Evolutionary conservation across 305 asterid species (phyloP).

Genomic region (Fraxinus dipetala): DNA sequence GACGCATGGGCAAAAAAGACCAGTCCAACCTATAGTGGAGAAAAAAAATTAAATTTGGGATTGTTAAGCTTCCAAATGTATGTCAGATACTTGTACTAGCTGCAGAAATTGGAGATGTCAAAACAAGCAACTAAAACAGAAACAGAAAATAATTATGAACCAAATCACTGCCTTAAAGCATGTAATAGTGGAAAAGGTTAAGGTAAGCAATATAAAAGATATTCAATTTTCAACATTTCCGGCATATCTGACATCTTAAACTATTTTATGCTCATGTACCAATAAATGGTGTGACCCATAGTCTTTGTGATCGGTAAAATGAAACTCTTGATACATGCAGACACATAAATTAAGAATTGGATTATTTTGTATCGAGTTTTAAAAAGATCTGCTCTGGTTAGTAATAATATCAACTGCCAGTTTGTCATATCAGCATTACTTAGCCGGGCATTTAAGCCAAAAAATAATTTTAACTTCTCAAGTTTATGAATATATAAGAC

Average conservation of each 20-base stretch:
- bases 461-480: neutral
- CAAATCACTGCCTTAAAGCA: neutral
- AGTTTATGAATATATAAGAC: neutral
- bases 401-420: neutral
- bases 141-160: neutral
- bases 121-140: neutral
- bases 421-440: neutral
- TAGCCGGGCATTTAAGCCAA: neutral
- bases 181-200: neutral
- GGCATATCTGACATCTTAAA: neutral
- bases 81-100: neutral
- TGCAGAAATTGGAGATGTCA: constrained; percentile 9
- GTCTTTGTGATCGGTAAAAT: neutral
- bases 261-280: neutral
- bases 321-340: neutral
- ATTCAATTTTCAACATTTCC: neutral
- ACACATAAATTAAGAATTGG: neutral
- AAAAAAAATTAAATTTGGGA: neutral
- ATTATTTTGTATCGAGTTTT: neutral
- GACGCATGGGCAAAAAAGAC: constrained; percentile 91
- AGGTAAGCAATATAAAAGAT: neutral
- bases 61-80: constrained; percentile 1
- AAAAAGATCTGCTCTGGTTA: neutral
- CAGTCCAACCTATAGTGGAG: constrained; percentile 60
- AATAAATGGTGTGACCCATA: neutral